Percentiles rank a stretch among this genome's conserved stretches.
Evolutionary conservation across 2,329 filamentous ascomycete genomes (phyloP).

Genomic region (Thermoascus crustaceus): DNA sequence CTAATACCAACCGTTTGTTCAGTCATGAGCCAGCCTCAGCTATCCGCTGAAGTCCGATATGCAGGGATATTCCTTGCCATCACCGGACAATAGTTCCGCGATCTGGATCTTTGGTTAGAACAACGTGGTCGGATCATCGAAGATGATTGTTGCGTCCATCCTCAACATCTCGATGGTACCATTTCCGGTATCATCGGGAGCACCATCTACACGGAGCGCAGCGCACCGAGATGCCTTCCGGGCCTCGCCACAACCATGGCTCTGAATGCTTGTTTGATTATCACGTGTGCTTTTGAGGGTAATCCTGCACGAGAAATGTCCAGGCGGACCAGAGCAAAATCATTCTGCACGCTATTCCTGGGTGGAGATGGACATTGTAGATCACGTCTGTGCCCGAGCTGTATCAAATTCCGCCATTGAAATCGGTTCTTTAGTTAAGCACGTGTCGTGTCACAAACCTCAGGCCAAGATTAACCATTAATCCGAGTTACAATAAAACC

Average conservation of each 20-base stretch:
- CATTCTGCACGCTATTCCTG: too few relatives aligned
- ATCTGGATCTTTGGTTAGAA: neutral
- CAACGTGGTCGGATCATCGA: neutral
- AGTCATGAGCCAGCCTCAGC: neutral
- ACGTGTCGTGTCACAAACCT: too few relatives aligned
- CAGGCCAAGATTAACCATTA: too few relatives aligned
- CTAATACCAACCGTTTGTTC: too few relatives aligned
- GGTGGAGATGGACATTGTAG: too few relatives aligned
- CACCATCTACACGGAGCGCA: neutral
- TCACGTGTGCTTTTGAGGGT: too few relatives aligned
- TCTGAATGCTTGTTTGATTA: neutral
- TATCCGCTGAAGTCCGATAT: neutral
- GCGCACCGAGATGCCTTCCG: neutral
- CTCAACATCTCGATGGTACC: neutral
- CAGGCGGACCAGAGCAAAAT: too few relatives aligned
- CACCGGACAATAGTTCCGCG: neutral
- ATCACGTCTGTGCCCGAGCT: neutral
- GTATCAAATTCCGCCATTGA: neutral
- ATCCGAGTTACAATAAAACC: too few relatives aligned
- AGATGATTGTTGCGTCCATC: neutral
- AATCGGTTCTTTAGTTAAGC: too few relatives aligned
- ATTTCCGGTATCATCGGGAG: neutral
- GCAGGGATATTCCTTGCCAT: neutral
- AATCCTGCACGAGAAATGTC: too few relatives aligned
- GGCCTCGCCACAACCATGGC: neutral